Evolutionary conservation across 768 basidiomycete genomes (phyloP).

Genomic region (Crepidotus variabilis): DNA sequence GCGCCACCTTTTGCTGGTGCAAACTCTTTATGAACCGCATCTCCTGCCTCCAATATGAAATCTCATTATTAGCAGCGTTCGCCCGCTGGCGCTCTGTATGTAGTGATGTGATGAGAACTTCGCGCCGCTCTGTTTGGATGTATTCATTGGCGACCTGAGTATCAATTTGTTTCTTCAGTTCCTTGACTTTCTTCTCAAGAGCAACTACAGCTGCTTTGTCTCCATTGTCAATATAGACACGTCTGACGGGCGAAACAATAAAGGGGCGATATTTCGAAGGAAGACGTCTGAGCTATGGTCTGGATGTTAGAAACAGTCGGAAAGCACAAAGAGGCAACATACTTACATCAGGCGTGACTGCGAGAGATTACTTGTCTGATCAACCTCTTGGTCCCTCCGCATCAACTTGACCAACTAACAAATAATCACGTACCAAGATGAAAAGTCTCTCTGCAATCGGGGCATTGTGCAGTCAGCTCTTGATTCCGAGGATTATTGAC

Average conservation of each 20-base stretch:
- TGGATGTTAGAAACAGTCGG: neutral
- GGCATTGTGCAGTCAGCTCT: no score
- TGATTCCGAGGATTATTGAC: no score
- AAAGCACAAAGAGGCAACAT: neutral
- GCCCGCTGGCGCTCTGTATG: no score
- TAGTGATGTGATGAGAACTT: conserved; percentile 35
- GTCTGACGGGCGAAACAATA: conserved; percentile 41
- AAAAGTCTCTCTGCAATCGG: no score
- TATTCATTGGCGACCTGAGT: conserved; percentile 37
- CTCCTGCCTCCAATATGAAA: no score
- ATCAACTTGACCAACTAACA: no score
- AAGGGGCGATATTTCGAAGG: conserved; percentile 48
- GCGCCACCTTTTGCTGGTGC: no score
- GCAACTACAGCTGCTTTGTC: neutral
- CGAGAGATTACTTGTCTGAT: neutral
- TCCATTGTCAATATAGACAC: conserved; percentile 41
- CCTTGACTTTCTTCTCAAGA: conserved; percentile 3
- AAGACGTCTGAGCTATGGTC: conserved; percentile 36
- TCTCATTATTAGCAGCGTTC: no score
- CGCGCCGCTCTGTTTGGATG: conserved; percentile 38
- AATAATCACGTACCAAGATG: no score
- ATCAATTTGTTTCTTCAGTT: conserved; percentile 28
- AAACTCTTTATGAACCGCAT: no score
- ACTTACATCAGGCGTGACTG: conserved; percentile 22
- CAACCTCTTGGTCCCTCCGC: no score